Conservation (phyloP, 1,284 basidiomycete species). For the Cryptococcus floricola region DNA sequence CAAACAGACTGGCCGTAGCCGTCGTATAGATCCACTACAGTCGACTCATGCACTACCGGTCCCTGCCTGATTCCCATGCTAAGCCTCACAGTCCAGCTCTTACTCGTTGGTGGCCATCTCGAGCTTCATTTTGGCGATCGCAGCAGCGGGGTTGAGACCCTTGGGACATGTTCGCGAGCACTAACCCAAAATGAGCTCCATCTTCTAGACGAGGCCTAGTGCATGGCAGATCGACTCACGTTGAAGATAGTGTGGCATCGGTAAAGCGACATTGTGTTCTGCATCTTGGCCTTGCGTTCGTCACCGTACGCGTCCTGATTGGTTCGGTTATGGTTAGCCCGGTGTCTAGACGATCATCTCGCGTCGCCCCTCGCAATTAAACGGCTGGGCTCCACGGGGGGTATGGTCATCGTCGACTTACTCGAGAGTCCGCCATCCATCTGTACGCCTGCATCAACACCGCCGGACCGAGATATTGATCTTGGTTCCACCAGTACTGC, state of each 20-base stretch:
- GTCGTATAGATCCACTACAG: background rate
- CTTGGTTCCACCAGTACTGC: conserved; percentile 98
- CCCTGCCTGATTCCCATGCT: background rate
- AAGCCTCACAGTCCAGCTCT: background rate
- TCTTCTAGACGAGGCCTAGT: background rate
- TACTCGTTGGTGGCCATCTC: conserved; percentile 68
- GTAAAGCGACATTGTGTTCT: conserved; percentile 93
- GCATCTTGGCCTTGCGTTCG: conserved; percentile 83
- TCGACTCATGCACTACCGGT: background rate
- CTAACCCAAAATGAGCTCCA: conserved; percentile 42
- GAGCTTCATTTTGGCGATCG: conserved; percentile 84
- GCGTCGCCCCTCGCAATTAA: background rate
- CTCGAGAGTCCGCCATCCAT: conserved; percentile 96
- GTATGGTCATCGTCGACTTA: conserved; percentile 48
- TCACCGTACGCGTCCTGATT: conserved; percentile 70
- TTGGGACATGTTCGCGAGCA: conserved; percentile 88
- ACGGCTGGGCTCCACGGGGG: conserved; percentile 1
- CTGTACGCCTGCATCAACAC: conserved; percentile 93
- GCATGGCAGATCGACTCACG: conserved; percentile 51
- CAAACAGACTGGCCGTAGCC: background rate
- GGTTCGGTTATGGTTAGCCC: conserved; percentile 3
- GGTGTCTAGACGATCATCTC: background rate
- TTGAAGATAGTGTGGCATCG: conserved; percentile 94
- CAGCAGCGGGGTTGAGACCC: conserved; percentile 79
- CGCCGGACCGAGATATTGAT: conserved; percentile 95